Conservation (phyloP, 805 yeast species). For the Metschnikowia corniflorae region DNA sequence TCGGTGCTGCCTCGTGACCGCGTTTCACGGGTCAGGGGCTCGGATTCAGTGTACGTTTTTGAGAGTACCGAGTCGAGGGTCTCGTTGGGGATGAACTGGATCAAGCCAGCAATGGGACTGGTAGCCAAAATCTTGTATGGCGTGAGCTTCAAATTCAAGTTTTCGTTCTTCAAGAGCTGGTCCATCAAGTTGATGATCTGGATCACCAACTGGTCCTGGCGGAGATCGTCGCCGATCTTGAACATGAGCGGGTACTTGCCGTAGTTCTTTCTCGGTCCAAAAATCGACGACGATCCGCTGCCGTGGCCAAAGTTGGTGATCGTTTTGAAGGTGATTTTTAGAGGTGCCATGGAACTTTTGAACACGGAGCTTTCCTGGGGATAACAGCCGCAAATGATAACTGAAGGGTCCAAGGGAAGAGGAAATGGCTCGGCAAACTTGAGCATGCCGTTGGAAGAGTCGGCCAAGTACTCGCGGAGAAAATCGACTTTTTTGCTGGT, state of each 20-base stretch:
- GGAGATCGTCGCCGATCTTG: constrained; percentile 90
- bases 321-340: constrained; percentile 75
- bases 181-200: constrained; percentile 93
- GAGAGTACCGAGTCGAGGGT: constrained; percentile 78
- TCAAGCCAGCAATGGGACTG: constrained; percentile 85
- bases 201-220: constrained; percentile 96
- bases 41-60: constrained; percentile 15
- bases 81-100: constrained; percentile 91
- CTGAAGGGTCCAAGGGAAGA: constrained; percentile 80
- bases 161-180: constrained; percentile 79
- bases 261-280: constrained; percentile 30
- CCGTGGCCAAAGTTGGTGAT: constrained; percentile 20
- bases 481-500: constrained; percentile 73
- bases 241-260: constrained; percentile 78
- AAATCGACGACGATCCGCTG: constrained; percentile 28
- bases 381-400: constrained; percentile 67
- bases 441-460: constrained; percentile 38
- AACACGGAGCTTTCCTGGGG: constrained; percentile 83
- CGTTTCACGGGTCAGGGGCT: background rate
- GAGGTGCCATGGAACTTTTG: constrained; percentile 86
- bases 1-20: constrained; percentile 8
- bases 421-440: constrained; percentile 54
- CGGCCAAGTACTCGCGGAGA: constrained; percentile 54
- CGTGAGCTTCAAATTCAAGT: constrained; percentile 78
- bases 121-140: constrained; percentile 92